A percentile compares a stretch with the other conserved stretches of the same genome.
Evolutionary conservation across 495 filamentous ascomycete species (phyloP).

Genomic region (Lasiosphaeris hirsuta): DNA sequence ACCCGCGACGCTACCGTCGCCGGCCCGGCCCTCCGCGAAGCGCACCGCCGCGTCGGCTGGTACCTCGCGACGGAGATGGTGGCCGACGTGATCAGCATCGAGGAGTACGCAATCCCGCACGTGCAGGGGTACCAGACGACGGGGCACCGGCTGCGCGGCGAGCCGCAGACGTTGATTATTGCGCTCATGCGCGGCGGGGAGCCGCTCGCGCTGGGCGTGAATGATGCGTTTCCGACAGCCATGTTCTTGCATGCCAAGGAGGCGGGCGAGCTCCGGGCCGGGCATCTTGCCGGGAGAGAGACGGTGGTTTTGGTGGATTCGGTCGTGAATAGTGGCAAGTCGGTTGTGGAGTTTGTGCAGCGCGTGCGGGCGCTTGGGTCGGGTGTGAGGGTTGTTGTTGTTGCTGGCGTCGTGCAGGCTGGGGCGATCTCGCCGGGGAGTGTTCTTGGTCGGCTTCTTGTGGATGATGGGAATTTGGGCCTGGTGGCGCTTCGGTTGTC

Average conservation of each 20-base stretch:
- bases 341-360: constrained; percentile 51
- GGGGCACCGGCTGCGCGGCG: constrained; percentile 52
- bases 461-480: constrained; percentile 23
- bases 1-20: constrained; percentile 50
- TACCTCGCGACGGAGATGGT: constrained; percentile 55
- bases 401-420: constrained; percentile 56
- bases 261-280: constrained; percentile 41
- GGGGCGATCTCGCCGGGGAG: constrained; percentile 29
- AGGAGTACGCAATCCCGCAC: constrained; percentile 50
- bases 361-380: constrained; percentile 42
- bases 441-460: constrained; percentile 28
- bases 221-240: constrained; percentile 51
- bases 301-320: constrained; percentile 60
- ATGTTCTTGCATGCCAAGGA: constrained; percentile 55
- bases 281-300: constrained; percentile 40
- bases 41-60: constrained; percentile 49
- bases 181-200: constrained; percentile 65
- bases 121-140: constrained; percentile 48
- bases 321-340: constrained; percentile 57
- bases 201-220: constrained; percentile 64
- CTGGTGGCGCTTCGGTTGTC: constrained; percentile 55
- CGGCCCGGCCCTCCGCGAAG: constrained; percentile 49
- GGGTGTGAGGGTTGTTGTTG: constrained; percentile 50
- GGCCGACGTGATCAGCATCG: constrained; percentile 49
- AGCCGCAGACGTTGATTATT: constrained; percentile 55